Percentiles rank a stretch among this genome's conserved stretches.
Evolutionary conservation across 768 basidiomycete species (phyloP).

Genomic region (Kondoa malvinella): DNA sequence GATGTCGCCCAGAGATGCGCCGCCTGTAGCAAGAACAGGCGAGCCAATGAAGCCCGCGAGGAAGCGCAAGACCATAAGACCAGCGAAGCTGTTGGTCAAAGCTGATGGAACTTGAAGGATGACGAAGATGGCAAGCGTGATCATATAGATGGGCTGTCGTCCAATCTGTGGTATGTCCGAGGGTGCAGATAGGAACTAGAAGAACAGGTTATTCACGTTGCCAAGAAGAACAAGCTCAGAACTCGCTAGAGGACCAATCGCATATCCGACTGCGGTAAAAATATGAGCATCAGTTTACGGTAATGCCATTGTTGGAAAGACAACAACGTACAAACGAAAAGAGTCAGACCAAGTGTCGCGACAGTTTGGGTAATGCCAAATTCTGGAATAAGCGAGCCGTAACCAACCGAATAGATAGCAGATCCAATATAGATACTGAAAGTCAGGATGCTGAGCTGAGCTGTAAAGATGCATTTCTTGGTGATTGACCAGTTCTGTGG

Average conservation of each 20-base stretch:
- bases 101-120: constrained; percentile 30
- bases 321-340: constrained; percentile 27
- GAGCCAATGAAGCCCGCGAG: constrained; percentile 32
- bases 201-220: too few species aligned
- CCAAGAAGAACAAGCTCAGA: too few species aligned
- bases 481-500: constrained; percentile 15
- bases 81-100: constrained; percentile 29
- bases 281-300: neutral
- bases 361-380: constrained; percentile 13
- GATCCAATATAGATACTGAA: constrained; percentile 23
- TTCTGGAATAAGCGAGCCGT: constrained; percentile 7
- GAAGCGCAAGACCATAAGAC: constrained; percentile 29
- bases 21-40: constrained; percentile 32
- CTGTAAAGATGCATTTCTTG: constrained; percentile 16
- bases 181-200: constrained; percentile 23
- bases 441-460: constrained; percentile 15
- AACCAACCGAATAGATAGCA: constrained; percentile 19
- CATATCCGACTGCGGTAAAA: constrained; percentile 12
- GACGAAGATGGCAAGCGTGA: constrained; percentile 31
- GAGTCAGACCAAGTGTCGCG: constrained; percentile 30
- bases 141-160: constrained; percentile 32
- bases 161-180: constrained; percentile 33
- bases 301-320: neutral
- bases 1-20: constrained; percentile 24
- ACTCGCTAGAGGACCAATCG: too few species aligned